Conservation (phyloP, 2,329 filamentous ascomycete genomes). For the Septoria linicola region DNA sequence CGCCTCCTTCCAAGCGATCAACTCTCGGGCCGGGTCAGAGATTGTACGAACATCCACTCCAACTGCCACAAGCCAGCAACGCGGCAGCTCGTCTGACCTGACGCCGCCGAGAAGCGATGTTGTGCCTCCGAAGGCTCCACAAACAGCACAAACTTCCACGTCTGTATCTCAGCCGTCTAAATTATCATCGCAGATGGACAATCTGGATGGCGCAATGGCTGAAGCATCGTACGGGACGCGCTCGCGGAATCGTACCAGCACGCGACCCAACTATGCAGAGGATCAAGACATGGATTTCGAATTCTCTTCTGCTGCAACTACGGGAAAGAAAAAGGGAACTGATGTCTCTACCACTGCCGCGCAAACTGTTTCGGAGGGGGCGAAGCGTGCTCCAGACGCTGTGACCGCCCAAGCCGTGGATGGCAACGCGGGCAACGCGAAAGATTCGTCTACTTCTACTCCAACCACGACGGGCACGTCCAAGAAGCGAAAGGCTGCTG, state of each 20-base stretch:
- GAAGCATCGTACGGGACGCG: conserved; percentile 77
- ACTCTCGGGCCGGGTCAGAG: conserved; percentile 23
- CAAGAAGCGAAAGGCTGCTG: conserved; percentile 83
- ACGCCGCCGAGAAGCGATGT: conserved; percentile 25
- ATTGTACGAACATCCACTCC: conserved; percentile 25
- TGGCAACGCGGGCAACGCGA: conserved; percentile 16
- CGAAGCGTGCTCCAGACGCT: conserved; percentile 16
- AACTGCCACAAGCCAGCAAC: conserved; percentile 18
- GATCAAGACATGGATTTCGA: conserved; percentile 92
- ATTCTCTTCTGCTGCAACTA: conserved; percentile 45
- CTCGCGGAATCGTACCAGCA: conserved; percentile 79
- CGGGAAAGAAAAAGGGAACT: conserved; percentile 40
- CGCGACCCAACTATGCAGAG: conserved; percentile 92
- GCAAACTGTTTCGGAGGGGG: conserved; percentile 9
- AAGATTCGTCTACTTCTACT: conserved; percentile 44
- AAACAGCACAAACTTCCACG: conserved; percentile 30
- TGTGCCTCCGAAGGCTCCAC: conserved; percentile 28
- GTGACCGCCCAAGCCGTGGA: conserved; percentile 17
- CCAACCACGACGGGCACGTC: conserved; percentile 59
- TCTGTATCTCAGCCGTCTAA: conserved; percentile 24
- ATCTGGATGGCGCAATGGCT: conserved; percentile 30
- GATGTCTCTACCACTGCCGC: conserved; percentile 24
- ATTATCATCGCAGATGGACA: conserved; percentile 24
- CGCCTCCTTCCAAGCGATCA: conserved; percentile 31
- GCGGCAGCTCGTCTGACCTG: conserved; percentile 24